Conservation (phyloP, 2,329 filamentous ascomycete species). For the Boeremia lycopersici region DNA sequence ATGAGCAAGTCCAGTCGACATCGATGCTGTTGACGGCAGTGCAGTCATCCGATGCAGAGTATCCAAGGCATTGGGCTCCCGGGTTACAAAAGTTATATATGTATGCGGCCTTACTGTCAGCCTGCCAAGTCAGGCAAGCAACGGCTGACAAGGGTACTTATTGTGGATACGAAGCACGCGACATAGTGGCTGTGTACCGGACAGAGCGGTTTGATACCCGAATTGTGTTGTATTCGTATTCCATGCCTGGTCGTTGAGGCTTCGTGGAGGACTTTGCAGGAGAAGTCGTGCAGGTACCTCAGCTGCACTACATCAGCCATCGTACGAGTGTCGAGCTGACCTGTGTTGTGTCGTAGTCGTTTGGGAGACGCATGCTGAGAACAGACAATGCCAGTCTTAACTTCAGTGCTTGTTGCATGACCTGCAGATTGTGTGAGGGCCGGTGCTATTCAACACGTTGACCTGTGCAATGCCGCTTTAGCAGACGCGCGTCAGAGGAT, state of each 20-base stretch:
- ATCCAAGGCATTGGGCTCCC: background rate
- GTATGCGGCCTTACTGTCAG: background rate
- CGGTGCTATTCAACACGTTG: background rate
- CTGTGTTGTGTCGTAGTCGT: background rate
- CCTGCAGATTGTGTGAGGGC: background rate
- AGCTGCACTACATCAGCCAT: background rate
- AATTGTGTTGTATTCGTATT: background rate
- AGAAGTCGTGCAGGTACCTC: background rate
- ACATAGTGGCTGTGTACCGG: background rate
- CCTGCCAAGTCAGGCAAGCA: conserved; percentile 6
- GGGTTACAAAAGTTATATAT: background rate
- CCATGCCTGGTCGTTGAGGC: background rate
- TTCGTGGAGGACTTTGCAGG: background rate
- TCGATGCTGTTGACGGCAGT: background rate
- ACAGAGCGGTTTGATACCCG: background rate
- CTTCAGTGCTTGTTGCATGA: background rate
- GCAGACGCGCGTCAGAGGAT: conserved; percentile 5
- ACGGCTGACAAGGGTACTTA: background rate
- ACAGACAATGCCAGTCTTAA: background rate
- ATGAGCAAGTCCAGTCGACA: too few species aligned
- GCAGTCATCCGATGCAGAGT: background rate
- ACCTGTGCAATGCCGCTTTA: background rate
- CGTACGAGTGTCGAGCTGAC: background rate
- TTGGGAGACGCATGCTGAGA: background rate
- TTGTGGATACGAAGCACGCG: conserved; percentile 9